Base-by-base conservation (phyloP, 2,329 filamentous ascomycete species). In the Xylaria sp. region DNA sequence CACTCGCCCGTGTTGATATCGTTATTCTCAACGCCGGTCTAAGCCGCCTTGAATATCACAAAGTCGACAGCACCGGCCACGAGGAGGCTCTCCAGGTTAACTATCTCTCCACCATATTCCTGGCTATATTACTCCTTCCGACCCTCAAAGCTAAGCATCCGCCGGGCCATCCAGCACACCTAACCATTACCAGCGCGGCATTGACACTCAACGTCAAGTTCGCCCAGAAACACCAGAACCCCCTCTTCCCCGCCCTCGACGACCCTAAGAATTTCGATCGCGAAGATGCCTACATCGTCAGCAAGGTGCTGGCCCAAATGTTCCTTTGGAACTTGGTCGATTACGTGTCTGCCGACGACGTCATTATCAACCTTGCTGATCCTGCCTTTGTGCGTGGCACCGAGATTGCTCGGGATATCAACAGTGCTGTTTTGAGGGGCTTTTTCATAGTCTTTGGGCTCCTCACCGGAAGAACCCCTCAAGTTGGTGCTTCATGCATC, bases 361-460 rank as follows among this genome's bases (percentile, higher is more conserved):
- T 85, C 0, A 69, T 83, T 8, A 76, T 87, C 50, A 87, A 86
- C 62, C 68, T 85, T 1, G 83, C 82, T 0, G 84, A 85, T 23
- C 85, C 85, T 0, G 85, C 83, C 0, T 77, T 80, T 54, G 77
- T 81, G 8, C 80, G 78, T 44, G 84, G 82, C 2, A 87, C 86
- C 0, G 72, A 76, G 0, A 76, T 88, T 2, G 69, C 73, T 18
- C 79, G 81, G 0, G 79, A 83, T 1, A 67, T 77, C 0, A 28
- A n/a, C 37, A n/a, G 15, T 4, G 6, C 44, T 8, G 15, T 18
- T 5, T 4, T 18, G n/a, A 58, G n/a, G 13, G 0, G 57, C 73
- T 28, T 61, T 10, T 52, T 61, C 13, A 15, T 3, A 1, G 1
- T 61, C 3, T 41, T 72, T 72, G n/a, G 28, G 74, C 13, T 34